These are phyloP conservation scores for Fusarium pininemorale DNA, from an alignment of 2,329 filamentous ascomycete genomes.

Conservation along the genomic window DNA sequence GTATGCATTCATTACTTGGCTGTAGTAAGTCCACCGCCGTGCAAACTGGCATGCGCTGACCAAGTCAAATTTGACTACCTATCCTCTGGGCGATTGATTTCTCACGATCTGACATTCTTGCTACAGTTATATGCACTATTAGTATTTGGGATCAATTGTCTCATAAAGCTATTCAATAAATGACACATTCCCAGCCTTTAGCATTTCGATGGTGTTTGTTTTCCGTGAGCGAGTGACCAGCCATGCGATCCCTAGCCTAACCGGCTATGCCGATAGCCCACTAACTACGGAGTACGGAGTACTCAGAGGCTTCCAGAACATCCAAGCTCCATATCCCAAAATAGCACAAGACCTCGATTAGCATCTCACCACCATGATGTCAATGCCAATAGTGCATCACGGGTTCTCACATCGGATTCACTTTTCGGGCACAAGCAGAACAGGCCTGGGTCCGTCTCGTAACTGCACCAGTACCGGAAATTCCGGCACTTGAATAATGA, in stretches of 20 bases:
- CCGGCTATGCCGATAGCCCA: slow-evolving; percentile 11
- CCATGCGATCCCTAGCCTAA: slow-evolving; percentile 15
- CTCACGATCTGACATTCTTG: not conserved
- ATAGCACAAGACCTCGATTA: slow-evolving; percentile 15
- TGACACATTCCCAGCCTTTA: not conserved
- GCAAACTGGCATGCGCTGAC: not conserved
- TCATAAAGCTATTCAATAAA: not conserved
- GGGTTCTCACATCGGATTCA: not conserved
- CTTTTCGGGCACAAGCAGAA: not conserved
- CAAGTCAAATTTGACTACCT: not conserved
- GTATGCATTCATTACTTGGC: not conserved
- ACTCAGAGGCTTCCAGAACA: slow-evolving; percentile 4
- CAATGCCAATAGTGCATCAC: slow-evolving; percentile 26
- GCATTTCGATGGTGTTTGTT: not conserved
- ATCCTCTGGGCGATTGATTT: not conserved
- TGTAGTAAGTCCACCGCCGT: not conserved
- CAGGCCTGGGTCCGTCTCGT: not conserved
- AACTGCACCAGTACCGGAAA: slow-evolving; percentile 10
- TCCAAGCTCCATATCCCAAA: slow-evolving; percentile 19
- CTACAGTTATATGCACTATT: not conserved
- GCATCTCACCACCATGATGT: slow-evolving; percentile 38
- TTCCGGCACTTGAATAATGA: slow-evolving; percentile 10
- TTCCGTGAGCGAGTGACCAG: not conserved
- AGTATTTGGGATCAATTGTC: not conserved
- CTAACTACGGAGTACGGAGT: not conserved